These are phyloP conservation scores for Hypsizygus marmoreus DNA, from an alignment of 768 basidiomycete species.

Conservation along the genomic window DNA sequence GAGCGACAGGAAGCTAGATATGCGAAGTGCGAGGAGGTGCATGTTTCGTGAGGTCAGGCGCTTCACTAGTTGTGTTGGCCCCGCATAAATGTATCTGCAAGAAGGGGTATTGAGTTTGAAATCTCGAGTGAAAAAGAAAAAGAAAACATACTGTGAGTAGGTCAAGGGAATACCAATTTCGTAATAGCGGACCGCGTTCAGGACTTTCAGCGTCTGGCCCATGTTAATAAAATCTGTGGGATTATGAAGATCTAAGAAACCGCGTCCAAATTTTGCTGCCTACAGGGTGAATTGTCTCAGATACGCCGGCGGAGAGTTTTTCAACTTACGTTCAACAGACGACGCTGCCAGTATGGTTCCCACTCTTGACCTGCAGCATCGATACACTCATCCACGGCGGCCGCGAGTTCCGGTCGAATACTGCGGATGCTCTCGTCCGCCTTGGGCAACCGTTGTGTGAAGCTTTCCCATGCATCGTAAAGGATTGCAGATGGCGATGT, in stretches of 20 bases:
- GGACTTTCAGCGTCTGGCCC: conserved; percentile 89
- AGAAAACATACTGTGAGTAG: conserved; percentile 70
- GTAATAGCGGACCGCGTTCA: conserved; percentile 90
- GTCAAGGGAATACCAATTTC: conserved; percentile 94
- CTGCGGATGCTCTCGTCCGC: conserved; percentile 91
- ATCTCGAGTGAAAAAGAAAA: conserved; percentile 1
- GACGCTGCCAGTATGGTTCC: conserved; percentile 88
- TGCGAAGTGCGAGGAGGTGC: conserved; percentile 89
- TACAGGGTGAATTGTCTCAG: too few relatives aligned
- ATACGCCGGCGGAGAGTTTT: too few relatives aligned
- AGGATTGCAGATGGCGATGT: conserved; percentile 89
- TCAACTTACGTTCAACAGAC: conserved; percentile 71
- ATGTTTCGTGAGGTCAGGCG: conserved; percentile 85
- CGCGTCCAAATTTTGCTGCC: conserved; percentile 97
- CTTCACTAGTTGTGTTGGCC: conserved; percentile 77
- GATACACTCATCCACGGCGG: conserved; percentile 79
- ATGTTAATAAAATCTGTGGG: conserved; percentile 90
- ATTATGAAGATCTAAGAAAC: conserved; percentile 91
- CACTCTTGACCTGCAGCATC: conserved; percentile 93
- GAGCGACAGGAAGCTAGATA: conserved; percentile 81
- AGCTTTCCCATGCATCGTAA: conserved; percentile 88
- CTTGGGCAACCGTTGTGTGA: conserved; percentile 80
- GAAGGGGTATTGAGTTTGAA: conserved; percentile 2
- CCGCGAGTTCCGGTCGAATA: conserved; percentile 63
- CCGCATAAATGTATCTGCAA: conserved; percentile 76